Evolutionary conservation across 345 rosid genomes (phyloP).

Genomic region (Boechera divaricarpa): DNA sequence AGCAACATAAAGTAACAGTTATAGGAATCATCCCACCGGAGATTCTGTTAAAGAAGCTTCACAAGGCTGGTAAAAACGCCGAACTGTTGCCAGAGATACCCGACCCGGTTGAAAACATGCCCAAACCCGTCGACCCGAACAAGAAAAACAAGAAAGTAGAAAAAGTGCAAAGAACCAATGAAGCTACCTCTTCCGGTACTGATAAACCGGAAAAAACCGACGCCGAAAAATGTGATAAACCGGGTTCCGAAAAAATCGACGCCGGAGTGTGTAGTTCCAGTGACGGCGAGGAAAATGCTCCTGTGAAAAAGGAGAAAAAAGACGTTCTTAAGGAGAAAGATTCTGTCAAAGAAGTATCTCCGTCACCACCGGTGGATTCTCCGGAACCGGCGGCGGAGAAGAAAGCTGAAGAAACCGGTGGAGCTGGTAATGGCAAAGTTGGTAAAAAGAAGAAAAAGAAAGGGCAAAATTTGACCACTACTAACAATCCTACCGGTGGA

Average conservation of each 20-base stretch:
- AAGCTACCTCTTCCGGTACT: conserved; percentile 19
- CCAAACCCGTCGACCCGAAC: conserved; percentile 39
- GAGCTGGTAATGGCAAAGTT: conserved; percentile 33
- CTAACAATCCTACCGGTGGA: conserved; percentile 16
- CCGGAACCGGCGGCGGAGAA: conserved; percentile 48
- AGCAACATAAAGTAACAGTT: conserved; percentile 68
- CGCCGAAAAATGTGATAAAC: conserved; percentile 4
- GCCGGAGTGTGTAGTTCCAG: conserved; percentile 31
- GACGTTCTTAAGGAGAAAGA: conserved; percentile 41
- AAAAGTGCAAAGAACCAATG: conserved; percentile 21
- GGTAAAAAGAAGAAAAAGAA: conserved; percentile 75
- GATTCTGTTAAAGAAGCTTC: conserved; percentile 67
- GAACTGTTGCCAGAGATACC: conserved; percentile 59
- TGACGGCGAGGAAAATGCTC: neutral
- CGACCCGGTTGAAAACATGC: conserved; percentile 37
- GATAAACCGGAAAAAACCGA: conserved; percentile 35
- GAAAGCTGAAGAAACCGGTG: conserved; percentile 25
- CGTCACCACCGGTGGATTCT: conserved; percentile 42
- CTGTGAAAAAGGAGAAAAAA: conserved; percentile 44
- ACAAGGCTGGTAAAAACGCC: conserved; percentile 69
- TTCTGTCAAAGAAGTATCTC: conserved; percentile 12
- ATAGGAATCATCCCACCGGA: conserved; percentile 57
- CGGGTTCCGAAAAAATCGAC: conserved; percentile 32
- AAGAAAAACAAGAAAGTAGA: conserved; percentile 42
- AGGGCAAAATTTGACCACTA: conserved; percentile 48